phyloP scores from a whole-genome alignment of 164 flowering plant genomes.

The Taxillus chinensis region DNA sequence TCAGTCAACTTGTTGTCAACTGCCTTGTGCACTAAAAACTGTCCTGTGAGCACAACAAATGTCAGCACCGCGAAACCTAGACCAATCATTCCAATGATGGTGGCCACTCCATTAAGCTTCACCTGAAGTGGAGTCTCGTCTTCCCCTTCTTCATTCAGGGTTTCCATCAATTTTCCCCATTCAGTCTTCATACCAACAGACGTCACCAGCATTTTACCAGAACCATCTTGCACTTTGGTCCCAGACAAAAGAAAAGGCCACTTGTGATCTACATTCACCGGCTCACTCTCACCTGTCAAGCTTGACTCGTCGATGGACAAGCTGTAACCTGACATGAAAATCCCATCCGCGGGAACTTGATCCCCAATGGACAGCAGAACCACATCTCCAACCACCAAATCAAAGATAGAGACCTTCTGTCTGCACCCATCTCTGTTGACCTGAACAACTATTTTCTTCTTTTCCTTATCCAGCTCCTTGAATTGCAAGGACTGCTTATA shows the following conservation, averaged over 20 bases:
- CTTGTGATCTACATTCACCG: slow-evolving; percentile 17
- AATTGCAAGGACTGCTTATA: slow-evolving; percentile 50
- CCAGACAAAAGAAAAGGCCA: slow-evolving; percentile 42
- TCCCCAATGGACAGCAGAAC: slow-evolving; percentile 47
- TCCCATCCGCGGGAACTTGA: slow-evolving; percentile 46
- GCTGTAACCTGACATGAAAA: slow-evolving; percentile 31
- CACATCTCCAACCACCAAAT: slow-evolving; percentile 44
- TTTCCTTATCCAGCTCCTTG: slow-evolving; percentile 38
- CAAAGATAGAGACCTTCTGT: slow-evolving; percentile 34
- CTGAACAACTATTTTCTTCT: slow-evolving; percentile 37
- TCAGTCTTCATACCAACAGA: slow-evolving; percentile 53
- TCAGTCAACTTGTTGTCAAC: slow-evolving; percentile 11
- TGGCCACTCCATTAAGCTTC: slow-evolving; percentile 57
- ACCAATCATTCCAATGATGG: slow-evolving; percentile 53
- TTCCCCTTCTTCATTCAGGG: slow-evolving; percentile 33
- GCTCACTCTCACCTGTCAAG: slow-evolving; percentile 43
- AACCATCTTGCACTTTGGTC: slow-evolving; percentile 52
- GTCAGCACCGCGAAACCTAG: slow-evolving; percentile 44
- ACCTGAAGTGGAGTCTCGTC: slow-evolving; percentile 62
- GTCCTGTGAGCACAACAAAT: slow-evolving; percentile 27
- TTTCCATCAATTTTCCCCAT: slow-evolving; percentile 52
- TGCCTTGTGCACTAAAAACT: slow-evolving; percentile 29
- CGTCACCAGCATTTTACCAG: slow-evolving; percentile 43
- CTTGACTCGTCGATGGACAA: slow-evolving; percentile 40
- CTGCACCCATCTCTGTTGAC: slow-evolving; percentile 40